Evolutionary conservation across 2,329 filamentous ascomycete species (phyloP), one percentile per base, ranked within the genome.

Genomic region (Macrophomina pseudophaseolina): DNA sequence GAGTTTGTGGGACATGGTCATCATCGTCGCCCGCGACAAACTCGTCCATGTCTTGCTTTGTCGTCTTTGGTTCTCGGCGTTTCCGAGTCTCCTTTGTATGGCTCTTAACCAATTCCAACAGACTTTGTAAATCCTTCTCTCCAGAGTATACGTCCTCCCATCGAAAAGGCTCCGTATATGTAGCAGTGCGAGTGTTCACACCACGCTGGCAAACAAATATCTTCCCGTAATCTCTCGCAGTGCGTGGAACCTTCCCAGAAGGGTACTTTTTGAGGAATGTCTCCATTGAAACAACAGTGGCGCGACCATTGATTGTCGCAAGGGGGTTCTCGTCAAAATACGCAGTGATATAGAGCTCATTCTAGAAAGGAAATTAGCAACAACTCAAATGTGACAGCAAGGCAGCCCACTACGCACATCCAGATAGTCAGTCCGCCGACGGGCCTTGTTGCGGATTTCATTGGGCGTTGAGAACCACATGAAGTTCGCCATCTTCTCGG

Each of bases 381-480:
- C 32, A 16, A 44, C 30, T 8, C 5, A 4, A 8, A 5, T 35
- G 30, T 12, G 30, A 8, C 32, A 49, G 46, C 42, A 23, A 8
- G 58, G 9, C 1, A 11, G 8, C 1, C 52, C 11, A n/a, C 6
- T 16, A 72, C 80, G 67, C 81, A 91, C 88, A 74, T 87, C 87
- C 63, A 96, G 78, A 67, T 88, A 92, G 79, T 99, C 95, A 12
- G 83, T 85, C 73, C 93, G 85, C 80, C 95, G 97, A 80, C 92
- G 94, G 67, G 88, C 86, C 75, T 90, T 91, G 72, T 92, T 95
- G 33, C 90, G 87, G 68, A 97, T 92, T 79, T 98, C 94, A 73
- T 91, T 91, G 73, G 97, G 91, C 0, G 92, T 93, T 0, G 92
- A 93, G 76, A 99, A 97, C 95, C 95, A 99, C 85, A 97, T 90